These are phyloP conservation scores for Trichoderma simmonsii DNA, from an alignment of 2,329 filamentous ascomycete genomes.

Conservation along the genomic window DNA sequence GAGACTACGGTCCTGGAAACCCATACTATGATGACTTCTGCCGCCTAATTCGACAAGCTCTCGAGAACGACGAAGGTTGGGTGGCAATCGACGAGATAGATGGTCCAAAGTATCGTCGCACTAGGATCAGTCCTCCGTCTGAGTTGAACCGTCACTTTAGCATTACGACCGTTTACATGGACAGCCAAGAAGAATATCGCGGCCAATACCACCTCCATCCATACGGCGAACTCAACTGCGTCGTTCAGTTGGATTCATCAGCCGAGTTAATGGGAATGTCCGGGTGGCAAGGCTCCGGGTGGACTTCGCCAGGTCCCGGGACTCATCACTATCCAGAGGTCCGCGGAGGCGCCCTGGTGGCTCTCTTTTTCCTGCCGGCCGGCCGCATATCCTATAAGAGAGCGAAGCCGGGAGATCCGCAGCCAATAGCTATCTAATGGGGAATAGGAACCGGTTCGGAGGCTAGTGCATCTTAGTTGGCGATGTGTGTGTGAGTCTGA, in stretches of 20 bases:
- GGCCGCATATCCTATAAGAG: slow-evolving; percentile 49
- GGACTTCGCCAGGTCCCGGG: slow-evolving; percentile 52
- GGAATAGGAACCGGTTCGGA: neutral
- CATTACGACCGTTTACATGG: slow-evolving; percentile 58
- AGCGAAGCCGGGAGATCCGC: slow-evolving; percentile 41
- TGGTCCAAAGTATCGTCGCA: slow-evolving; percentile 46
- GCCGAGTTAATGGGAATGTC: slow-evolving; percentile 54
- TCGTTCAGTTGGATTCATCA: slow-evolving; percentile 46
- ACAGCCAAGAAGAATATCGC: slow-evolving; percentile 45
- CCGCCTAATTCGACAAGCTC: slow-evolving; percentile 36
- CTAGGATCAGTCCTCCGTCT: slow-evolving; percentile 45
- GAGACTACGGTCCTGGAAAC: slow-evolving; percentile 42
- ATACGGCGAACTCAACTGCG: slow-evolving; percentile 56
- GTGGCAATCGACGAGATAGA: slow-evolving; percentile 41
- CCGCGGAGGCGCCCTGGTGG: slow-evolving; percentile 47
- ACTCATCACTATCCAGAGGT: slow-evolving; percentile 57
- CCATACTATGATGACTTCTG: slow-evolving; percentile 43
- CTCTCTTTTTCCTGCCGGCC: slow-evolving; percentile 54
- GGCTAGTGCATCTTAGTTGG: neutral
- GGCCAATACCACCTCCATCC: slow-evolving; percentile 54
- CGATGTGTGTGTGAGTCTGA: neutral
- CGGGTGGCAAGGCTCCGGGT: slow-evolving; percentile 54
- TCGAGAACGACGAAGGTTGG: slow-evolving; percentile 41
- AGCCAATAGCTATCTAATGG: slow-evolving; percentile 30
- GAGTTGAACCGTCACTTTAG: slow-evolving; percentile 49